These are phyloP conservation scores for Lunularia cruciata DNA, from an alignment of 225 moss, liverwort and hornwort genomes.

Conservation along the genomic window DNA sequence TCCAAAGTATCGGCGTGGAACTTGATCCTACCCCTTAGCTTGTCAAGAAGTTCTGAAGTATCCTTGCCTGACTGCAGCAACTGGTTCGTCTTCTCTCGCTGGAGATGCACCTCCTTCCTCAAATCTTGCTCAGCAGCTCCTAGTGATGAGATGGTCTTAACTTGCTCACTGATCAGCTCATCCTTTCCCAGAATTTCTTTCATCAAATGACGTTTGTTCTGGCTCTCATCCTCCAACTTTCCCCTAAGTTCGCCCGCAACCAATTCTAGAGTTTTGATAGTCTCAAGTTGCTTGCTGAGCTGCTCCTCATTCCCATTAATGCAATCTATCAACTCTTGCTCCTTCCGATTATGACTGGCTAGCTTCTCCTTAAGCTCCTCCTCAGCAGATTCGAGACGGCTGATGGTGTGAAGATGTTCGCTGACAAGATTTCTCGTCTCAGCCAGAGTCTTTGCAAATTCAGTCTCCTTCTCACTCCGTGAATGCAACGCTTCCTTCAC, in stretches of 20 bases:
- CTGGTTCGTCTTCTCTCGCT: neutral
- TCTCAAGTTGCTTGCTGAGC: neutral
- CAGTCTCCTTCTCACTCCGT: neutral
- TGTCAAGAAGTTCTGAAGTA: neutral
- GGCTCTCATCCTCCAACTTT: neutral
- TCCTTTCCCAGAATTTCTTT: neutral
- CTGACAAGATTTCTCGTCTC: neutral
- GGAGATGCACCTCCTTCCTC: constrained; percentile 6
- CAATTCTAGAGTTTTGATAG: neutral
- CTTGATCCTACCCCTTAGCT: constrained; percentile 1
- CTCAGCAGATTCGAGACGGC: neutral
- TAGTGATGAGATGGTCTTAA: constrained; percentile 7
- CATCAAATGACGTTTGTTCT: neutral
- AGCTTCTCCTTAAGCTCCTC: neutral
- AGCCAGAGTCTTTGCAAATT: neutral
- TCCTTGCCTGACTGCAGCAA: constrained; percentile 17
- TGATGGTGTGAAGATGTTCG: neutral
- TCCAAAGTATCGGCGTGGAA: neutral
- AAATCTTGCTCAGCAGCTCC: constrained; percentile 19
- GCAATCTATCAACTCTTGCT: no score
- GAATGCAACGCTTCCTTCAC: constrained; percentile 4
- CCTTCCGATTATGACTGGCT: no score
- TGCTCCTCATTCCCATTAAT: neutral
- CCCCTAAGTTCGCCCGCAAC: neutral
- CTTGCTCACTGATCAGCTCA: neutral